Base-by-base conservation (phyloP, 1,284 basidiomycete genomes). In the Ceratorhiza oryzae-sativae region DNA sequence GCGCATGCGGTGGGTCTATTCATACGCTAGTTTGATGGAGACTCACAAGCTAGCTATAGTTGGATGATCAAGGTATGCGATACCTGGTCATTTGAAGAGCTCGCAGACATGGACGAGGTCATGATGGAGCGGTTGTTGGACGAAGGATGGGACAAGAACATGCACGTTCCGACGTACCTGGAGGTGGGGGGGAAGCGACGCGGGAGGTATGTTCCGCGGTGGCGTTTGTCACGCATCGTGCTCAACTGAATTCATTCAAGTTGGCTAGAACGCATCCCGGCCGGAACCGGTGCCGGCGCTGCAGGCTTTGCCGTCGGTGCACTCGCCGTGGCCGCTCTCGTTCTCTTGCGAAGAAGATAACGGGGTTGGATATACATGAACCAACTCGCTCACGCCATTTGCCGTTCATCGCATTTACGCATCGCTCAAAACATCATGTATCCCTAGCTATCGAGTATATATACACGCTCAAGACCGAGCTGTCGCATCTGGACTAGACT, bases 41-140 rank as follows among this genome's bases (percentile, higher is more conserved):
- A 58, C 34, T 58, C 18, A 53, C 49, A 34, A 32, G n/a, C 30
- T 41, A 6, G 25, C 8, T 48, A 10, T 30, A 70, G 65, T 25
- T 98, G 95, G 96, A 98, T 98, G 93, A 89, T 93, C 32, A 86
- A 88, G 70, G 84, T 98, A 3, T 98, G 95, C 81, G 93, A 94
- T 74, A 81, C 83, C 42, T 98, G 95, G 93, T 82, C 86, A 32
- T 83, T 95, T 81, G 90, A 90, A 71, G 90, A 95, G 72, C 85
- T 95, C 56, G 87, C 87, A 10, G 77, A 80, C 70, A 82, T 95
- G 77, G 87, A 91, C 77, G 87, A 90, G 36, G 80, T 79, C 23
- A 83, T 82, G 80, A 89, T 90, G 81, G 82, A 82, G 74, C 85
- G 77, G 73, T 77, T 92, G 61, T 79, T 92, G 72, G 84, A 90